Percentiles rank a stretch among this genome's conserved stretches.
Conservation (phyloP, 202 grass and related monocot genomes). For the Panicum hallii region DNA sequence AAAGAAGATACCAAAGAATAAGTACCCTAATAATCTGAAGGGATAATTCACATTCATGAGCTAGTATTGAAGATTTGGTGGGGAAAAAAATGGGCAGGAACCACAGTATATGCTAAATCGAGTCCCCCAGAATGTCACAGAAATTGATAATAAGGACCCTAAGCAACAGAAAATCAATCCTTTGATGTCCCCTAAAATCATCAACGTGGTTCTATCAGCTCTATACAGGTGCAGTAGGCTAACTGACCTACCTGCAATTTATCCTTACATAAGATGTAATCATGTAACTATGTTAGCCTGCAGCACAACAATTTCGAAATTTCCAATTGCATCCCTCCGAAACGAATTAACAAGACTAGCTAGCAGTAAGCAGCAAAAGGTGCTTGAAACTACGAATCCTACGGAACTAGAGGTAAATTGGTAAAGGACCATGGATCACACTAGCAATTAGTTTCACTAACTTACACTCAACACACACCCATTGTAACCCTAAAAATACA, state of each 20-base stretch:
- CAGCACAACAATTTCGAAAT: background rate
- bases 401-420: background rate
- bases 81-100: background rate
- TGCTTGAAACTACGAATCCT: background rate
- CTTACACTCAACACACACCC: background rate
- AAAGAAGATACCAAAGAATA: conserved; percentile 38
- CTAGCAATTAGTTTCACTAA: background rate
- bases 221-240: background rate
- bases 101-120: background rate
- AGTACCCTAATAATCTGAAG: conserved; percentile 10
- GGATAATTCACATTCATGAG: conserved; percentile 7
- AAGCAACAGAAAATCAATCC: background rate
- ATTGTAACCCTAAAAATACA: background rate
- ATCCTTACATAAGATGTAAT: background rate
- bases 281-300: background rate
- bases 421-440: background rate
- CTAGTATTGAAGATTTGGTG: background rate
- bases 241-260: background rate
- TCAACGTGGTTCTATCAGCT: background rate
- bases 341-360: background rate
- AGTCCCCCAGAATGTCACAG: background rate
- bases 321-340: background rate
- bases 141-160: background rate
- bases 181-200: background rate
- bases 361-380: conserved; percentile 1